Percentiles rank a stretch among this genome's conserved stretches.
Evolutionary conservation across 2,329 filamentous ascomycete species (phyloP).

Genomic region (Diaporthe sp.): DNA sequence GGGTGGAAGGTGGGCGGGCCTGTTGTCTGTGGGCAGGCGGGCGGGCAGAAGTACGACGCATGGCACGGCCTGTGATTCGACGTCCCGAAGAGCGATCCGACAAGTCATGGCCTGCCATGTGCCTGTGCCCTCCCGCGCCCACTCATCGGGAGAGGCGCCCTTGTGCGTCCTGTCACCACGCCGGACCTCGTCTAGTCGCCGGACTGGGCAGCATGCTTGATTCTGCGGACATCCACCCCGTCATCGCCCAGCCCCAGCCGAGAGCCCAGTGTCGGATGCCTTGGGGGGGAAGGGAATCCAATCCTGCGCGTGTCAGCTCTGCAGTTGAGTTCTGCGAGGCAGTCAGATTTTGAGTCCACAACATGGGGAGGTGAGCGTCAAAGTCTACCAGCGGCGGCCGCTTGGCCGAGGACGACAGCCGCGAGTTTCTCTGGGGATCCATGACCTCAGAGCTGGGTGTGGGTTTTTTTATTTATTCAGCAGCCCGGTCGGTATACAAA

Average conservation of each 20-base stretch:
- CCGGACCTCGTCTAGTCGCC: slow-evolving; percentile 31
- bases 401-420: slow-evolving; percentile 1
- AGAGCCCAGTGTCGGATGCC: slow-evolving; percentile 4
- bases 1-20: not conserved
- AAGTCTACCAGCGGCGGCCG: slow-evolving; percentile 10
- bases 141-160: slow-evolving; percentile 38
- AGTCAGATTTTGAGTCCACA: slow-evolving; percentile 9
- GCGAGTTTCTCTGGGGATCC: not conserved
- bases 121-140: slow-evolving; percentile 8
- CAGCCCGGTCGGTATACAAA: not conserved
- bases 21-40: slow-evolving; percentile 8
- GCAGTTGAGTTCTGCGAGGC: not conserved
- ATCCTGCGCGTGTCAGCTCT: slow-evolving; percentile 12
- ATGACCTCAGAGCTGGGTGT: not conserved
- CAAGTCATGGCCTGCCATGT: slow-evolving; percentile 38
- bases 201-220: slow-evolving; percentile 13
- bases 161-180: slow-evolving; percentile 37
- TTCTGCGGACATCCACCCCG: slow-evolving; percentile 4
- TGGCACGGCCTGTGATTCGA: slow-evolving; percentile 21
- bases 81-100: slow-evolving; percentile 26
- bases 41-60: slow-evolving; percentile 26
- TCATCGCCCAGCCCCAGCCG: not conserved
- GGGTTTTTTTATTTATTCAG: not conserved
- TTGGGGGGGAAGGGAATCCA: not conserved
- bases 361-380: not conserved